phyloP scores from a whole-genome alignment of 805 yeast genomes.

The Spathaspora hagerdaliae region DNA sequence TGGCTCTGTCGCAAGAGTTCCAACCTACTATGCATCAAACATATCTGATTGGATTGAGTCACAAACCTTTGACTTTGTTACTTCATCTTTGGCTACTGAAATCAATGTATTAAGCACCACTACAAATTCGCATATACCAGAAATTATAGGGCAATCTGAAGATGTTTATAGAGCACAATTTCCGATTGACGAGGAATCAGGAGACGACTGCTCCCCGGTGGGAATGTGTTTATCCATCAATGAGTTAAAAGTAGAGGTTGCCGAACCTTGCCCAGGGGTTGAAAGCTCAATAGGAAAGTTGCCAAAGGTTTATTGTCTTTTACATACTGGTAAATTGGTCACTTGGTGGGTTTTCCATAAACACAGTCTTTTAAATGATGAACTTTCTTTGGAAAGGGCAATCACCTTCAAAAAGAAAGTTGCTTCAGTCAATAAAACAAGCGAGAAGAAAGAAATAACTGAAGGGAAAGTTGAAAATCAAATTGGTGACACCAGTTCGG shows the following conservation, averaged over 20 bases:
- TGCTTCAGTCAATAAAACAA: background rate
- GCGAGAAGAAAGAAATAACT: background rate
- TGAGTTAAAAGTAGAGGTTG: conserved; percentile 34
- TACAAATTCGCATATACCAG: conserved; percentile 2
- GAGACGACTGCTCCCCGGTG: conserved; percentile 65
- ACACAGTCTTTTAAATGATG: conserved; percentile 41
- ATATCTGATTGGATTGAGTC: conserved; percentile 39
- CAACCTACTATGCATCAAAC: conserved; percentile 40
- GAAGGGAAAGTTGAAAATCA: background rate
- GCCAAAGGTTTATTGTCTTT: conserved; percentile 63
- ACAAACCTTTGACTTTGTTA: conserved; percentile 35
- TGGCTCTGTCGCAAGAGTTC: conserved; percentile 45
- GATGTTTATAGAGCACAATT: conserved; percentile 72
- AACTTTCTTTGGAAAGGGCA: conserved; percentile 16
- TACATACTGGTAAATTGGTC: conserved; percentile 57
- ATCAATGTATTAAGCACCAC: conserved; percentile 10
- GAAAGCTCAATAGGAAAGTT: conserved; percentile 52
- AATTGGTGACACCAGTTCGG: background rate
- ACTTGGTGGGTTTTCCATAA: conserved; percentile 65
- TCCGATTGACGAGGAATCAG: conserved; percentile 64
- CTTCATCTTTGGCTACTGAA: conserved; percentile 66
- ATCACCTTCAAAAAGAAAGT: conserved; percentile 2
- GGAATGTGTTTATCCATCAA: conserved; percentile 66
- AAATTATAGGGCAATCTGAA: conserved; percentile 46
- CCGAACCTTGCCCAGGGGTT: conserved; percentile 54